phyloP scores from a whole-genome alignment of 2,329 filamentous ascomycete genomes.

The Diaporthe sp. region DNA sequence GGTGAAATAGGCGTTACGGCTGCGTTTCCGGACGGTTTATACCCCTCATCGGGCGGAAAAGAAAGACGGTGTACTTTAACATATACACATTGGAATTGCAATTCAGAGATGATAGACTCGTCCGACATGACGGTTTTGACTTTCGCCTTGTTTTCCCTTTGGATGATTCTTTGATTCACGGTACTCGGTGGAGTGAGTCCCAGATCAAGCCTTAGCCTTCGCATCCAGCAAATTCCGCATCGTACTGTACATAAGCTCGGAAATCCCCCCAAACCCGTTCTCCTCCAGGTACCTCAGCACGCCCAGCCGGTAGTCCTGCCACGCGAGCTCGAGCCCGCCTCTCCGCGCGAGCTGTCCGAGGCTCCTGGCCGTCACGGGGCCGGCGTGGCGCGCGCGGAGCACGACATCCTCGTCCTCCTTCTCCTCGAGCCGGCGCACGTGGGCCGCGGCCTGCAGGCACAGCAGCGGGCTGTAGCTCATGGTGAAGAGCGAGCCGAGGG shows the following conservation, averaged over 20 bases:
- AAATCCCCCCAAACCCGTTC: constrained; percentile 75
- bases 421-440: constrained; percentile 71
- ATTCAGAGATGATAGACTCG: background rate
- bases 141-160: no score
- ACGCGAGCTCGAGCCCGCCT: constrained; percentile 76
- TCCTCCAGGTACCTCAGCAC: constrained; percentile 77
- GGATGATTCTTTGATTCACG: background rate
- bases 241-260: constrained; percentile 82
- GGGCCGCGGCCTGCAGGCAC: constrained; percentile 67
- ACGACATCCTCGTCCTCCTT: constrained; percentile 58
- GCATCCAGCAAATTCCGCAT: constrained; percentile 80
- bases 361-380: constrained; percentile 78
- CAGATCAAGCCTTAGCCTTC: constrained; percentile 47
- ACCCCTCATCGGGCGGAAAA: constrained; percentile 30
- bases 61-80: constrained; percentile 23
- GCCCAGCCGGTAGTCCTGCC: constrained; percentile 82
- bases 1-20: constrained; percentile 29
- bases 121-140: background rate
- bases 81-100: background rate
- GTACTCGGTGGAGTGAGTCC: no score
- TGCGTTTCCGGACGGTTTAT: constrained; percentile 15
- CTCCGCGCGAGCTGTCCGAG: constrained; percentile 73
- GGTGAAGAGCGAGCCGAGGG: constrained; percentile 66
- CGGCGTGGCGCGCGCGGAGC: constrained; percentile 68
- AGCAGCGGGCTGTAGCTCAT: constrained; percentile 72